Conservation (phyloP, 768 basidiomycete genomes). For the Phanerodontia chrysosporium region DNA sequence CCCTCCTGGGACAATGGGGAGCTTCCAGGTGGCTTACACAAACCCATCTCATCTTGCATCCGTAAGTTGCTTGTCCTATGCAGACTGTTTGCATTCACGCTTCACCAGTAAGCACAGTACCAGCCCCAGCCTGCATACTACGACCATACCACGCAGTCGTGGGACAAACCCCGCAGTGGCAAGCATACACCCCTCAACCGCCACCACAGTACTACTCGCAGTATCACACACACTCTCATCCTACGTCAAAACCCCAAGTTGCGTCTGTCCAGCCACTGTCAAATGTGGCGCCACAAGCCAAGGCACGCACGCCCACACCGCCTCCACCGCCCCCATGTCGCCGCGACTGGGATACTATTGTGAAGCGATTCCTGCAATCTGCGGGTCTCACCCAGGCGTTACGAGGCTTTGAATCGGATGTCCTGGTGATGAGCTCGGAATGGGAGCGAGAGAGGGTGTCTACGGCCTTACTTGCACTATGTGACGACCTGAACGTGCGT, state of each 20-base stretch:
- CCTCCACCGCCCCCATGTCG: conserved; percentile 42
- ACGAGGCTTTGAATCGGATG: conserved; percentile 64
- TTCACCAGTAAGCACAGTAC: background rate
- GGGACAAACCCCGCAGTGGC: conserved; percentile 9
- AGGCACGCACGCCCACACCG: conserved; percentile 27
- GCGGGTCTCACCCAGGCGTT: conserved; percentile 56
- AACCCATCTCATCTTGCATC: background rate
- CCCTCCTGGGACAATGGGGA: background rate
- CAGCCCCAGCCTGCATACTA: conserved; percentile 18
- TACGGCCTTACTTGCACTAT: conserved; percentile 48
- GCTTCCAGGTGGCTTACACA: background rate
- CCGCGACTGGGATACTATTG: conserved; percentile 57
- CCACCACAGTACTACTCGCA: background rate
- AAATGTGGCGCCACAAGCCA: conserved; percentile 8
- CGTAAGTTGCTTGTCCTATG: background rate
- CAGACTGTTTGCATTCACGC: background rate
- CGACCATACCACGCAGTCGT: conserved; percentile 18
- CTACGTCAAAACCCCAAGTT: background rate
- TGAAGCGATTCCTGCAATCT: conserved; percentile 49
- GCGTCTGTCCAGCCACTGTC: background rate
- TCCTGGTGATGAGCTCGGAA: conserved; percentile 62
- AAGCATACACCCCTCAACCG: conserved; percentile 13
- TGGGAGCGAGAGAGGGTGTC: conserved; percentile 61
- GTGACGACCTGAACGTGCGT: conserved; percentile 48
- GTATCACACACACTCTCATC: background rate